Conservation (phyloP, 2,329 filamentous ascomycete species). For the Fusarium albosuccineum region DNA sequence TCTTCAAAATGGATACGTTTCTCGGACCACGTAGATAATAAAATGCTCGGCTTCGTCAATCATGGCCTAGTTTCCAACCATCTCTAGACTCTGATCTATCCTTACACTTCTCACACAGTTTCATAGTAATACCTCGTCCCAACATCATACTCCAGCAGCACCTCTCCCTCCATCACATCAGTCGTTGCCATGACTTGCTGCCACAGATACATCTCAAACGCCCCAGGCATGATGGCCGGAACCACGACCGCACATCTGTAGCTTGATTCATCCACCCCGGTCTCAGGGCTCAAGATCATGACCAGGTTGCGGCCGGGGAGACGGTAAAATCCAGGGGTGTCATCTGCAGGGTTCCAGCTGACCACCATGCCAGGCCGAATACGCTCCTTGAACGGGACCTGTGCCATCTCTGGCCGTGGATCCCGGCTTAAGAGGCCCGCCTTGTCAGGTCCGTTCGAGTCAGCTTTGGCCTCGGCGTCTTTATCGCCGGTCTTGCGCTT, state of each 20-base stretch:
- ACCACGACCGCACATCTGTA: constrained; percentile 56
- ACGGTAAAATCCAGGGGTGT: constrained; percentile 26
- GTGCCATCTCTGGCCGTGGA: constrained; percentile 35
- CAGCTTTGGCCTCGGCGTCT: neutral
- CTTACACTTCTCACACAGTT: constrained; percentile 22
- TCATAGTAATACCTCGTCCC: constrained; percentile 59
- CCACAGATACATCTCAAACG: constrained; percentile 58
- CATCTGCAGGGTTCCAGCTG: constrained; percentile 45
- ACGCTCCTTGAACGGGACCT: constrained; percentile 54
- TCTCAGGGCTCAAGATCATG: constrained; percentile 50
- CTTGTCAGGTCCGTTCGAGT: neutral
- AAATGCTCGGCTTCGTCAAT: no score
- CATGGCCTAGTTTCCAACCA: no score
- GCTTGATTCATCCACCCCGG: constrained; percentile 24
- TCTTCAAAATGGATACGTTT: no score
- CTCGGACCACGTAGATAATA: no score
- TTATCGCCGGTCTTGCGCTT: constrained; percentile 7
- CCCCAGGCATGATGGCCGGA: constrained; percentile 50
- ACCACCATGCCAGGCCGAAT: constrained; percentile 59
- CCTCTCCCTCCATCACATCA: constrained; percentile 55
- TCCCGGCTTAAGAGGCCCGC: constrained; percentile 48
- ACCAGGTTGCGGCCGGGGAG: constrained; percentile 46
- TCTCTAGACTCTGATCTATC: no score
- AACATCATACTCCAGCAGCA: constrained; percentile 59
- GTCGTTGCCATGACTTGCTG: constrained; percentile 52